phyloP scores from a whole-genome alignment of 2,329 filamentous ascomycete species.

The Seiridium cupressi region DNA sequence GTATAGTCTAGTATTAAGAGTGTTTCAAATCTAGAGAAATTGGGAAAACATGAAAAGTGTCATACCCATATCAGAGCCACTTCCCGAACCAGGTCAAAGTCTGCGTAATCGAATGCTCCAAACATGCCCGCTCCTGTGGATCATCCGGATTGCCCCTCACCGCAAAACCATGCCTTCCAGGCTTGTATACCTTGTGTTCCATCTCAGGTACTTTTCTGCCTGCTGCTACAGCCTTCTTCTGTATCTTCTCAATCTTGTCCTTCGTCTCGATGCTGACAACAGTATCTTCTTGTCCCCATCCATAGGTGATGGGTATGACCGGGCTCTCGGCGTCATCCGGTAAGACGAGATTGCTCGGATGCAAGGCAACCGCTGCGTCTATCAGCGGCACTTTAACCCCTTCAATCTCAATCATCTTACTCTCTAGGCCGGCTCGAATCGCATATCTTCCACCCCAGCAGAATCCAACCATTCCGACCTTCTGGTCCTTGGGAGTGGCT shows the following conservation, averaged over 20 bases:
- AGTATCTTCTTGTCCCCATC: conserved; percentile 29
- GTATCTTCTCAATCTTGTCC: conserved; percentile 26
- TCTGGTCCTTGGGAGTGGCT: conserved; percentile 24
- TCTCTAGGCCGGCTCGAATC: conserved; percentile 25
- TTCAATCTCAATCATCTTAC: conserved; percentile 32
- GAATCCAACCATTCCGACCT: conserved; percentile 48
- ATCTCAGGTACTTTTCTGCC: conserved; percentile 25
- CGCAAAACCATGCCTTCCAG: conserved; percentile 28
- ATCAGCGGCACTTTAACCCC: conserved; percentile 29
- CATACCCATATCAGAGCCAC: conserved; percentile 1
- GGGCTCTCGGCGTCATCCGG: conserved; percentile 33
- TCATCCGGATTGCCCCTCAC: conserved; percentile 22
- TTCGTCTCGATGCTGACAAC: conserved; percentile 25
- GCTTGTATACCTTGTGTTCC: conserved; percentile 28
- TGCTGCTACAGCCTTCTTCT: conserved; percentile 17
- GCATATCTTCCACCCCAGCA: conserved; percentile 52
- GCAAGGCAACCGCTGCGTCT: conserved; percentile 41
- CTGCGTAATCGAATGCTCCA: conserved; percentile 23
- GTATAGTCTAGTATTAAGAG: no score
- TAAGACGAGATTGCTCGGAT: conserved; percentile 38
- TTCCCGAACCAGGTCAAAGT: conserved; percentile 4
- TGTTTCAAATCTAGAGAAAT: no score
- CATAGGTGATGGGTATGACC: conserved; percentile 27
- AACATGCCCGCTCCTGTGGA: conserved; percentile 21
- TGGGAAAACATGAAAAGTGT: neutral